Percentiles rank a stretch among this genome's conserved stretches.
phyloP scores from a whole-genome alignment of 192 early-diverging fungal species.

The Backusella mclennaniae region DNA sequence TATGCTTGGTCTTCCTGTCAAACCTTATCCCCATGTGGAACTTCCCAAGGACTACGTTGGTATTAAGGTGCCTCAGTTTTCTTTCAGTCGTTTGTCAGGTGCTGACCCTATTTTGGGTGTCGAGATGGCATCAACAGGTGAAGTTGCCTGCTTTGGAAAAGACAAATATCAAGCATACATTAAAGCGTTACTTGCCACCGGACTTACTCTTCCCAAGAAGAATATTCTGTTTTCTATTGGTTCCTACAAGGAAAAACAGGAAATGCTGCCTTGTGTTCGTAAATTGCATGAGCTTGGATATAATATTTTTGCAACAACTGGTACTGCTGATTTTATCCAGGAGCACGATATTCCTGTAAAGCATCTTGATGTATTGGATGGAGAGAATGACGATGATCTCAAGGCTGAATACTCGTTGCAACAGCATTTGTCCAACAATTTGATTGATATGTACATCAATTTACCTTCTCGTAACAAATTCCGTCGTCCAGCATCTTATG shows the following conservation, averaged over 20 bases:
- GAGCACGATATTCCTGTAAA: conserved; percentile 93
- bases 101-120: conserved; percentile 98
- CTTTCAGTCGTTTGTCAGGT: conserved; percentile 90
- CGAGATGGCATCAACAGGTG: conserved; percentile 99
- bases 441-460: conserved; percentile 99
- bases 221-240: conserved; percentile 97
- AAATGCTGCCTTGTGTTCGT: conserved; percentile 89
- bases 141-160: conserved; percentile 96
- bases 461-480: conserved; percentile 96
- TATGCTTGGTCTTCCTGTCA: conserved; percentile 82
- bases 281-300: conserved; percentile 84
- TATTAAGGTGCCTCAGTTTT: conserved; percentile 98
- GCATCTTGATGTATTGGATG: conserved; percentile 82
- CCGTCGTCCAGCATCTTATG: conserved; percentile 94
- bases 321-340: conserved; percentile 95
- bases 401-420: conserved; percentile 90
- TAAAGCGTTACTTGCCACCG: conserved; percentile 92
- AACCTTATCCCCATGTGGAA: conserved; percentile 74
- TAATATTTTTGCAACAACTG: conserved; percentile 92
- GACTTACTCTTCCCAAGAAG: conserved; percentile 90
- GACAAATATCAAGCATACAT: conserved; percentile 99
- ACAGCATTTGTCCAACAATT: conserved; percentile 94
- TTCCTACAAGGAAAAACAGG: conserved; percentile 97
- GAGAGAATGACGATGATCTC: conserved; percentile 43
- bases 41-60: conserved; percentile 82